These are phyloP conservation scores for Selaginella tamariscina DNA, from an alignment of 75 land plant genomes.

Conservation along the genomic window DNA sequence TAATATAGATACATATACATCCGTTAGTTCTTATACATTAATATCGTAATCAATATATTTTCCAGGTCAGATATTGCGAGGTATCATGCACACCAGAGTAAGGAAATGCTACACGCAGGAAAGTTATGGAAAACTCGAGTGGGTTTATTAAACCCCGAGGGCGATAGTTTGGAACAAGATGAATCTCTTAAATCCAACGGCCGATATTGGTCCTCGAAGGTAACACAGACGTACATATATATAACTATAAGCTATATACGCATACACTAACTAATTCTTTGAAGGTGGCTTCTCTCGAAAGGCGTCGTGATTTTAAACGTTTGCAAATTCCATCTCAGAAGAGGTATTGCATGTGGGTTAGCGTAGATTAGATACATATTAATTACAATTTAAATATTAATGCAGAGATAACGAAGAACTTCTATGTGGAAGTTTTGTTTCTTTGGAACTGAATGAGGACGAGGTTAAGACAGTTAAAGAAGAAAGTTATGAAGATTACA, in stretches of 20 bases:
- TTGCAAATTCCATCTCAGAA: conserved; percentile 25
- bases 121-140: conserved; percentile 7
- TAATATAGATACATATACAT: no score
- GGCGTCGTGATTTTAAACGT: conserved; percentile 52
- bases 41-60: neutral
- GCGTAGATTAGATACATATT: conserved; percentile 3
- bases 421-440: neutral
- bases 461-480: conserved; percentile 26
- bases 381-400: neutral
- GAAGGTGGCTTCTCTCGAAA: conserved; percentile 43
- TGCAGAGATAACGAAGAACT: neutral
- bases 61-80: conserved; percentile 80
- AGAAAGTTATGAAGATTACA: conserved; percentile 86
- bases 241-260: no score
- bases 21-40: neutral
- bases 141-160: conserved; percentile 30
- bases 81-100: conserved; percentile 30
- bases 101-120: conserved; percentile 4
- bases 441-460: neutral
- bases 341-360: neutral
- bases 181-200: conserved; percentile 33
- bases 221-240: no score
- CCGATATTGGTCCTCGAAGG: conserved; percentile 82
- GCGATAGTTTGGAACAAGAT: conserved; percentile 49
- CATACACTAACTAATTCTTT: no score